These are phyloP conservation scores for Grigorovia jiainica DNA, from an alignment of 805 yeast species.

Conservation along the genomic window DNA sequence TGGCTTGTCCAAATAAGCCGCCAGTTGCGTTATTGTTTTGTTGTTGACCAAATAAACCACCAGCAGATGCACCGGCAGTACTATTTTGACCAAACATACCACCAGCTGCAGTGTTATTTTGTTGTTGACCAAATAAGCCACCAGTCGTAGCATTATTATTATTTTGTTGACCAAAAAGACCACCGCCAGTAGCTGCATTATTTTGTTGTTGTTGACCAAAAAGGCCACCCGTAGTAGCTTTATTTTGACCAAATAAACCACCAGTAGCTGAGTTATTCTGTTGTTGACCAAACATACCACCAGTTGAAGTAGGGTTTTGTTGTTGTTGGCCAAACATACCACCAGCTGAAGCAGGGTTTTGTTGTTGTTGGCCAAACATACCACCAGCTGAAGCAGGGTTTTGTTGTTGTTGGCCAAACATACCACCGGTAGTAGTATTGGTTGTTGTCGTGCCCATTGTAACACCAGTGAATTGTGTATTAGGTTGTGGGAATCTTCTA, in stretches of 20 bases:
- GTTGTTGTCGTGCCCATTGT: constrained; percentile 14
- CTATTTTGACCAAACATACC: constrained; percentile 8
- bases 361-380: constrained; percentile 3
- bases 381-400: constrained; percentile 8
- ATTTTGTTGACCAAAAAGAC: constrained; percentile 25
- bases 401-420: constrained; percentile 31
- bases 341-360: not conserved
- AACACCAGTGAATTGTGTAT: constrained; percentile 6
- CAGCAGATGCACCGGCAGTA: constrained; percentile 4
- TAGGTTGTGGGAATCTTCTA: constrained; percentile 18
- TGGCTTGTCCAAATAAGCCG: constrained; percentile 27
- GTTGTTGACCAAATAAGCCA: constrained; percentile 32
- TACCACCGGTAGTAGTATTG: constrained; percentile 15
- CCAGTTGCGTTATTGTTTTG: constrained; percentile 13
- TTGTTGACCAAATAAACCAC: constrained; percentile 23
- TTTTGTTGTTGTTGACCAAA: constrained; percentile 23
- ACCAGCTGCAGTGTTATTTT: constrained; percentile 11
- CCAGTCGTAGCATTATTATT: constrained; percentile 12
- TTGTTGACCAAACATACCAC: constrained; percentile 22
- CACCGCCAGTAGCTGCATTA: constrained; percentile 12
- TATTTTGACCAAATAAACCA: constrained; percentile 21
- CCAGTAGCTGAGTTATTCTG: constrained; percentile 10
- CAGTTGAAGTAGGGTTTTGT: constrained; percentile 5
- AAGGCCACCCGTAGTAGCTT: constrained; percentile 27
- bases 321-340: constrained; percentile 4